Evolutionary conservation across 768 basidiomycete species (phyloP).

Genomic region (Thelephora ganbajun): DNA sequence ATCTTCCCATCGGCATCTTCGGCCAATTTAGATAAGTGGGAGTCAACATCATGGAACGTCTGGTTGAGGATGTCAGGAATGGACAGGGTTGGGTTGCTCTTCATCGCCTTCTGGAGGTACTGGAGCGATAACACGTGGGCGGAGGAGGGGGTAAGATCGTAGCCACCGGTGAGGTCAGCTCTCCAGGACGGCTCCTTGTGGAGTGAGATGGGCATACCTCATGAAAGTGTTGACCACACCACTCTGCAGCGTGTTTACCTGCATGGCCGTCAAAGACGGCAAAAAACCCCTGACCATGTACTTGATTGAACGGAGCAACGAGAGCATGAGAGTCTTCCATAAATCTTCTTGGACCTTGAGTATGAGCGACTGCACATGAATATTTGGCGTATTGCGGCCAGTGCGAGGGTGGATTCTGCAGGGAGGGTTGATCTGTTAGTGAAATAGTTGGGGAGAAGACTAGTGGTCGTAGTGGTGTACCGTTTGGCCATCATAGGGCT

Average conservation of each 20-base stretch:
- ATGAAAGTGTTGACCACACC: conserved; percentile 96
- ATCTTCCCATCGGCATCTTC: conserved; percentile 85
- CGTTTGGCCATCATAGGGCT: background rate
- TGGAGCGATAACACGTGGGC: conserved; percentile 11
- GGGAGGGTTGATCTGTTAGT: background rate
- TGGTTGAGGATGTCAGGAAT: conserved; percentile 86
- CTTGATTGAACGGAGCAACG: conserved; percentile 81
- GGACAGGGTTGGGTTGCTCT: conserved; percentile 35
- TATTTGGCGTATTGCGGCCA: conserved; percentile 43
- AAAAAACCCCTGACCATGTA: conserved; percentile 95
- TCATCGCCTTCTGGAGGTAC: conserved; percentile 61
- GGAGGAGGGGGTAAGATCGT: conserved; percentile 4
- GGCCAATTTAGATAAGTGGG: conserved; percentile 66
- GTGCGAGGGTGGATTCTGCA: conserved; percentile 62
- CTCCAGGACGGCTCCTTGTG: background rate
- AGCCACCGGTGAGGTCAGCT: conserved; percentile 1
- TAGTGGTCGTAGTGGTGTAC: background rate
- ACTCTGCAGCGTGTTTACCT: conserved; percentile 96
- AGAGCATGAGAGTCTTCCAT: conserved; percentile 99
- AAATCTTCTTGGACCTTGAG: conserved; percentile 78
- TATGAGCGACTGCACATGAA: conserved; percentile 53
- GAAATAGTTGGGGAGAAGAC: background rate
- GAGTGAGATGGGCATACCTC: conserved; percentile 34
- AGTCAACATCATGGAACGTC: conserved; percentile 91
- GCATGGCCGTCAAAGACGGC: conserved; percentile 98